These are phyloP conservation scores for Alternaria sp. DNA, from an alignment of 2,329 filamentous ascomycete species.

Conservation along the genomic window DNA sequence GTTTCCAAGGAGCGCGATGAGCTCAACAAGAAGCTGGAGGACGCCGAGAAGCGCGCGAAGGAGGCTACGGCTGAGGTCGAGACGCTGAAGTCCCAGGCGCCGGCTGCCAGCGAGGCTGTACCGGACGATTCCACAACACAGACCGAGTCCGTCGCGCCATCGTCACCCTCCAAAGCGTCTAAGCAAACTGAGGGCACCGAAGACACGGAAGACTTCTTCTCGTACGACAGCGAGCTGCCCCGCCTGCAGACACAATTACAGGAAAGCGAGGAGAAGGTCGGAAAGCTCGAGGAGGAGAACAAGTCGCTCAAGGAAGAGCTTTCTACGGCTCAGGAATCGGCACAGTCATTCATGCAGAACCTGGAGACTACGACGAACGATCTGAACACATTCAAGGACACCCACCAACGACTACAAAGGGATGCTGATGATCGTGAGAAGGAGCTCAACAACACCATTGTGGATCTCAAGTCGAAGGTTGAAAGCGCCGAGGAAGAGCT, in stretches of 20 bases:
- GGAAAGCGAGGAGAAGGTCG: constrained; percentile 73
- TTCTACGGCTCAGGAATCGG: constrained; percentile 71
- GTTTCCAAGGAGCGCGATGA: constrained; percentile 82
- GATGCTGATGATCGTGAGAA: constrained; percentile 42
- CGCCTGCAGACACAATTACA: constrained; percentile 78
- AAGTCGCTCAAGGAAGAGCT: constrained; percentile 73
- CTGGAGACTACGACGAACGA: constrained; percentile 72
- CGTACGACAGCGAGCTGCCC: constrained; percentile 86
- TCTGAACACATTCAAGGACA: constrained; percentile 62
- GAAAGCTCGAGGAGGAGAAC: constrained; percentile 73
- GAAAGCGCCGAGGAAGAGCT: constrained; percentile 55
- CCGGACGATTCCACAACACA: constrained; percentile 38
- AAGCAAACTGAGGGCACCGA: constrained; percentile 39
- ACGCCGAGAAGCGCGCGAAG: constrained; percentile 68
- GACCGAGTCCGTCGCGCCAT: constrained; percentile 34
- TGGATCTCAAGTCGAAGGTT: constrained; percentile 38
- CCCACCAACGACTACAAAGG: constrained; percentile 52
- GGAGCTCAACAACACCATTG: constrained; percentile 34
- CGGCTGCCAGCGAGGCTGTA: constrained; percentile 16
- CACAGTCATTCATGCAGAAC: constrained; percentile 57
- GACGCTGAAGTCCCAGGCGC: constrained; percentile 53
- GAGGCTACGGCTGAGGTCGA: constrained; percentile 70
- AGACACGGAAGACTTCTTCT: constrained; percentile 80
- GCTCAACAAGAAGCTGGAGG: constrained; percentile 77
- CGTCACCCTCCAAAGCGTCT: constrained; percentile 33